Conservation (phyloP, 2,329 filamentous ascomycete species). For the Didymella arachidicola region DNA sequence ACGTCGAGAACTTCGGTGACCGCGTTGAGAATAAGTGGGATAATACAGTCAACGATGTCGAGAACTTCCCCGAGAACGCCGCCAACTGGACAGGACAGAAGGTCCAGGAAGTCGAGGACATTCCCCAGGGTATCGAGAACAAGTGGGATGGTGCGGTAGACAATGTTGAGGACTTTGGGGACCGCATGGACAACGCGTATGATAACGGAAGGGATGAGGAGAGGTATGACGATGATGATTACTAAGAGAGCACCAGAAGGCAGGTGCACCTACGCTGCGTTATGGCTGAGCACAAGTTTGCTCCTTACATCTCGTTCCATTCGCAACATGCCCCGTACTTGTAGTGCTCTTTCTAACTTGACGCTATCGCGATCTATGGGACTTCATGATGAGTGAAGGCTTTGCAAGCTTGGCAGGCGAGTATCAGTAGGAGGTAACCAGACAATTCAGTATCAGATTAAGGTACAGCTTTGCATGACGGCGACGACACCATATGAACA, state of each 20-base stretch:
- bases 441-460: not conserved
- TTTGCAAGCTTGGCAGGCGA: too few species aligned
- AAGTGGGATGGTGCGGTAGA: conserved; percentile 33
- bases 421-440: not conserved
- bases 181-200: conserved; percentile 35
- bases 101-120: conserved; percentile 36
- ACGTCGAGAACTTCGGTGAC: conserved; percentile 34
- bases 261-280: not conserved
- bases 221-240: conserved; percentile 35
- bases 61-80: conserved; percentile 37
- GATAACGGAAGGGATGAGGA: conserved; percentile 34
- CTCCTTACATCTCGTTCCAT: not conserved
- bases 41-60: conserved; percentile 31
- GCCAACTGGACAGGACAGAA: conserved; percentile 35
- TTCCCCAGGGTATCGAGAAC: conserved; percentile 35
- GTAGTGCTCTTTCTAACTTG: too few species aligned
- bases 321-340: too few species aligned
- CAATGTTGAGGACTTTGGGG: conserved; percentile 31
- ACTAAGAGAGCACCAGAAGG: not conserved
- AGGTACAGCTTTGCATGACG: not conserved
- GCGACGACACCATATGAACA: not conserved
- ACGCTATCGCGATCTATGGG: too few species aligned
- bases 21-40: conserved; percentile 32
- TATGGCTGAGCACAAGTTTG: not conserved
- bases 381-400: too few species aligned